Base-by-base conservation (phyloP, 495 filamentous ascomycete genomes). In the Talaromyces proteolyticus region DNA sequence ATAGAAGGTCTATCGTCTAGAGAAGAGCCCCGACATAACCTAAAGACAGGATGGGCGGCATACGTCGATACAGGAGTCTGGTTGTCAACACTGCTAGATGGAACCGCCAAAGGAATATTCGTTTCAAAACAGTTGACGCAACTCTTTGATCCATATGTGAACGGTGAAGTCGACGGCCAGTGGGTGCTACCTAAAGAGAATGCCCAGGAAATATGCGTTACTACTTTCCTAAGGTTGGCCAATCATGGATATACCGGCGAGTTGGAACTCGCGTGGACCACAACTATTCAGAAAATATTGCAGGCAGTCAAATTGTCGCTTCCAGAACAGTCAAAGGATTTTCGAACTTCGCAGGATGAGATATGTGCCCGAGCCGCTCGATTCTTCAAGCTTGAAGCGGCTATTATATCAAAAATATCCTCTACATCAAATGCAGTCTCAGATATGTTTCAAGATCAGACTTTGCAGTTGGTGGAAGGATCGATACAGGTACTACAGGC, bases 251-350 rank as follows among this genome's bases (percentile, higher is more conserved):
- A 63, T 16, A 49, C 57, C 17, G 42, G 53, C 11, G 59, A 72
- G 19, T 59, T 81, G 42, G 57, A 69, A 48, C 47, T 55, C 6
- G 51, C 75, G 52, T 90, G 83, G 86, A 58, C 66, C 6, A 65
- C 66, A 24, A 62, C 86, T 21, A 76, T 75, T 3, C 65, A 78
- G 1, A 61, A 65, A 3, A 59, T 93, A 17, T 62, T 84, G 19
- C 68, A 82, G 47, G 75, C 78, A 37, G 79, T 93, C 19, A 78
- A 79, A 47, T 74, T 77, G 18, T 91, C 89, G 24, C 71, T 82
- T 3, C 88, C 89, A 17, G 88, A 90, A 60, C 80, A 91, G 50
- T 88, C 89, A 0, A 85, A 85, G 47, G 84, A 86, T 20, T 86
- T 86, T 61, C 72, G 70, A 26, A 72, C 74, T 44, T 93, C 88